These are phyloP conservation scores for Sporothrix variecibatus DNA, from an alignment of 2,329 filamentous ascomycete species.

Conservation along the genomic window DNA sequence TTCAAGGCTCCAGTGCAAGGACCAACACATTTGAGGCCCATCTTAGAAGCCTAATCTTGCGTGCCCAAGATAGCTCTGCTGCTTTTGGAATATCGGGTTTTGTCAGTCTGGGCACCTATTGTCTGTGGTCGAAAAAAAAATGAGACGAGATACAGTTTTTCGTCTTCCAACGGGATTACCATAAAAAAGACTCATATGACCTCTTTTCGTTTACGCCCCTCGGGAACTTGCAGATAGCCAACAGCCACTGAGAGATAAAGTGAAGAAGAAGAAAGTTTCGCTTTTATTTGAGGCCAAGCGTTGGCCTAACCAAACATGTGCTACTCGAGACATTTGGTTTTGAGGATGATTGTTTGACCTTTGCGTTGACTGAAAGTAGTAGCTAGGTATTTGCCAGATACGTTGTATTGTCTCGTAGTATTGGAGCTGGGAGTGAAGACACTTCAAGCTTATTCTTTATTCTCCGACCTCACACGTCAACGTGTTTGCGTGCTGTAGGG, in stretches of 20 bases:
- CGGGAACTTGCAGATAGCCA: neutral
- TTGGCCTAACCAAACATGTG: neutral
- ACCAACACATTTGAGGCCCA: too few species aligned
- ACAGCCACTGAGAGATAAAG: neutral
- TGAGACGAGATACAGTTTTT: neutral
- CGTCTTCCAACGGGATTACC: too few species aligned
- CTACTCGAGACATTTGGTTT: neutral
- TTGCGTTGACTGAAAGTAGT: neutral
- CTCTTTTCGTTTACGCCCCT: neutral
- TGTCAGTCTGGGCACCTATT: neutral
- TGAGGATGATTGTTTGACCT: neutral
- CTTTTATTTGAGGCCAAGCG: neutral
- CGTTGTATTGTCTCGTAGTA: neutral
- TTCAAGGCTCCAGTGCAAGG: too few species aligned
- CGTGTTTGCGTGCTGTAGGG: neutral
- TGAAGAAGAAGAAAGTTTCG: too few species aligned
- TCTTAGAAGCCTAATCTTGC: neutral
- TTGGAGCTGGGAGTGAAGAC: neutral
- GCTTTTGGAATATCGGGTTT: neutral
- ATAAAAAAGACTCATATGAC: slow-evolving; percentile 6
- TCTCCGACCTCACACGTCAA: neutral
- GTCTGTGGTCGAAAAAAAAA: neutral
- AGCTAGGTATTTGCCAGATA: neutral
- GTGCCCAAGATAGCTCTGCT: neutral
- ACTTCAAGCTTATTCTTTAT: neutral